Evolutionary conservation across 495 filamentous ascomycete genomes (phyloP).

Genomic region (Neurospora sp.): DNA sequence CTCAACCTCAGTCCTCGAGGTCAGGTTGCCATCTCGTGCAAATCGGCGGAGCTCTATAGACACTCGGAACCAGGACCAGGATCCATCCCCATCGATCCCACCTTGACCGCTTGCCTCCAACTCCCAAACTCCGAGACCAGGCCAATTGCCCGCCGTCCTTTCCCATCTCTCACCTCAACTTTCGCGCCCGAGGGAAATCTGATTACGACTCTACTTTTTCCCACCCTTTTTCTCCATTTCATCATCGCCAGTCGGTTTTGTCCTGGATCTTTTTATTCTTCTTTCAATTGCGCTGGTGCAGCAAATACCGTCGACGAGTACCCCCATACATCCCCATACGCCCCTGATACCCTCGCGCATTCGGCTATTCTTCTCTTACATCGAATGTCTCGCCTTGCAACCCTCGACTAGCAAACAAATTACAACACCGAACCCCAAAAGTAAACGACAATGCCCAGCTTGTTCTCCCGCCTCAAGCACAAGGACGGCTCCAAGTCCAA

Average conservation of each 20-base stretch:
- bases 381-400: conserved; percentile 12
- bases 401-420: conserved; percentile 4
- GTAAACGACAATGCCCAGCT: conserved; percentile 40
- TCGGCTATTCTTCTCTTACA: conserved; percentile 1
- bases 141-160: neutral
- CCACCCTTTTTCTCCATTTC: neutral
- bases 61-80: neutral
- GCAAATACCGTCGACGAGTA: neutral
- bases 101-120: neutral
- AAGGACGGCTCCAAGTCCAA: conserved; percentile 54
- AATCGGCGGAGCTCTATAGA: neutral
- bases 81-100: neutral
- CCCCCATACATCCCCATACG: neutral
- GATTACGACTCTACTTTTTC: neutral
- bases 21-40: neutral
- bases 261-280: neutral
- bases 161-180: neutral
- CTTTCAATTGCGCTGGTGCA: neutral
- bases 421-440: conserved; percentile 6
- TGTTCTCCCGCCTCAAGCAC: conserved; percentile 67
- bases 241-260: neutral
- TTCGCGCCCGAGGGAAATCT: neutral
- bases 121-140: neutral
- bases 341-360: neutral
- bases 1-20: neutral